Evolutionary conservation across 176 grass and related monocot genomes (phyloP), one percentile per base, ranked within the genome.

Genomic region (Oryza glumipatula): DNA sequence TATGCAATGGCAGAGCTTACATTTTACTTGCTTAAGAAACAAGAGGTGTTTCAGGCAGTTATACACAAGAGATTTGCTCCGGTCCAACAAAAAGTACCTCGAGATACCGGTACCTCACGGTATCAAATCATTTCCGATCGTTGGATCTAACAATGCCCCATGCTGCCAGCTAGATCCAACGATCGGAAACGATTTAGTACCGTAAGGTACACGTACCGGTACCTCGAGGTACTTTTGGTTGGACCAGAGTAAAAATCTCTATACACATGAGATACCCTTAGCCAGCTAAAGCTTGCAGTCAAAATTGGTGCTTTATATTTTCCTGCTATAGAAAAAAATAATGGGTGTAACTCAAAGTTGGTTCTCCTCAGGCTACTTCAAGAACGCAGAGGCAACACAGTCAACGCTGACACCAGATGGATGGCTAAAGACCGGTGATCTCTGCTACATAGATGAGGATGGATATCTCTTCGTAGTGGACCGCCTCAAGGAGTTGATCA

Each of bases 381-480:
- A 93, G 66, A 98, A 98, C 63, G 14, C 39, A 32, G 95, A 93
- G 70, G 95, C 95, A 24, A 98, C 95, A 49, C 90, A 80, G 38
- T 82, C 80, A 43, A 96, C 93, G 5, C 4, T 96, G 3, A 91
- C 92, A 47, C 79, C 85, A 13, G 88, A 96, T 1, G 96, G 96
- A 54, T 99, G 96, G 96, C 91, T 99, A 11, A 89, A 83, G 76
- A 99, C 93, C 0, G 96, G 96, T 33, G 96, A 99, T 84, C 83
- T 99, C 44, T 99, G 96, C 78, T 99, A 99, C 86, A 92, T 99
- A 69, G 96, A 99, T 17, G 91, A 96, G 46, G 91, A 92, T 77
- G 96, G 93, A 9, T 99, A 96, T 92, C 91, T 99, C 36, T 99
- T 96, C n/a, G 84, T 99, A 1, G 96, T 99, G 8, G 96, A 96